These are phyloP conservation scores for Vicia villosa DNA, from an alignment of 306 rosid genomes.

Conservation along the genomic window DNA sequence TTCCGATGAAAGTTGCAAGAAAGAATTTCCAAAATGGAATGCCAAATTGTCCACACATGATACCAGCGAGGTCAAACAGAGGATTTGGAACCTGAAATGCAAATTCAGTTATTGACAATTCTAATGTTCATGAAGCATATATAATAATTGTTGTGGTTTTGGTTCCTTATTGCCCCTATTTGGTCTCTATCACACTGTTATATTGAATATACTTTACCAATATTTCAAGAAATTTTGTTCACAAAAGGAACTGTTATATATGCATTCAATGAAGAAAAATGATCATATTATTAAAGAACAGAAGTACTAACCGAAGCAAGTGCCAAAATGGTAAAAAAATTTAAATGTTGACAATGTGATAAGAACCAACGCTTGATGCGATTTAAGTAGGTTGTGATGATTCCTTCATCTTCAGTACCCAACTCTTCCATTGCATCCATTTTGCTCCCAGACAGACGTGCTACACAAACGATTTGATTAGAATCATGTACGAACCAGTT, in stretches of 20 bases:
- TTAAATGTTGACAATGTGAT: slow-evolving; percentile 71
- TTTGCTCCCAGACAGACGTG: slow-evolving; percentile 62
- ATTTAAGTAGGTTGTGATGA: slow-evolving; percentile 49
- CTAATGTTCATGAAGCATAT: slow-evolving; percentile 9
- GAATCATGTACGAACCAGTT: slow-evolving; percentile 25
- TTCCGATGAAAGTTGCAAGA: slow-evolving; percentile 85
- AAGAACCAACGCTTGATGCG: slow-evolving; percentile 63
- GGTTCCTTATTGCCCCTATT: not conserved
- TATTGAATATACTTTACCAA: not conserved
- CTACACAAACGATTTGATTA: slow-evolving; percentile 46
- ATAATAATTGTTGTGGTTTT: not conserved
- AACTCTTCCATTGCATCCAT: slow-evolving; percentile 64
- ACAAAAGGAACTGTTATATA: not conserved
- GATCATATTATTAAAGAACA: slow-evolving; percentile 10
- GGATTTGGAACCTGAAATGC: slow-evolving; percentile 93
- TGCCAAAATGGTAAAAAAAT: slow-evolving; percentile 65
- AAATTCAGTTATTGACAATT: slow-evolving; percentile 31
- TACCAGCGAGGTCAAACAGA: slow-evolving; percentile 98
- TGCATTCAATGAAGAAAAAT: not conserved
- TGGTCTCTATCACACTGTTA: slow-evolving; percentile 11
- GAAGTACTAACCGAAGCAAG: slow-evolving; percentile 86
- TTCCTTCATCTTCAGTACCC: slow-evolving; percentile 59
- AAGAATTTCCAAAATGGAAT: slow-evolving; percentile 91
- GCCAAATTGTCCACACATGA: slow-evolving; percentile 99
- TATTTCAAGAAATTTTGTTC: not conserved